These are phyloP conservation scores for Shiraia sp. DNA, from an alignment of 2,329 filamentous ascomycete species.

Conservation along the genomic window DNA sequence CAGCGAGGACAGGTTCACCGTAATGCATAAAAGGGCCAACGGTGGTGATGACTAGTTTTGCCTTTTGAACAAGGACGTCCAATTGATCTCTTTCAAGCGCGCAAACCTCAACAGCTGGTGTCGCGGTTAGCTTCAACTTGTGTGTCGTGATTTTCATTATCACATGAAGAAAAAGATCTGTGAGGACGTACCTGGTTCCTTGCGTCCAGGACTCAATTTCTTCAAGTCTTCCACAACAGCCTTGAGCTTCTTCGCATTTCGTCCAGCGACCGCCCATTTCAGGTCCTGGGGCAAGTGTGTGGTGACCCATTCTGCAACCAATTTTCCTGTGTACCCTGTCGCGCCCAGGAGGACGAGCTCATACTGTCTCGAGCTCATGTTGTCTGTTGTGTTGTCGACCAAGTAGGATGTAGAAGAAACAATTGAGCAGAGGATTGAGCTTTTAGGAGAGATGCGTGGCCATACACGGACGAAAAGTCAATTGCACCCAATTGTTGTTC, in stretches of 20 bases:
- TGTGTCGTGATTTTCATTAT: neutral
- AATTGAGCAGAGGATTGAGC: constrained; percentile 7
- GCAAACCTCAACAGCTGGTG: constrained; percentile 45
- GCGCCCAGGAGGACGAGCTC: constrained; percentile 70
- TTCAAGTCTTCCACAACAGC: constrained; percentile 69
- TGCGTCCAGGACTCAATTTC: constrained; percentile 68
- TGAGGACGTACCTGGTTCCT: constrained; percentile 64
- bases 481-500: constrained; percentile 11
- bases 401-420: constrained; percentile 2
- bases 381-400: constrained; percentile 24
- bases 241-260: constrained; percentile 76
- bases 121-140: constrained; percentile 1
- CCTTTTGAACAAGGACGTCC: constrained; percentile 56
- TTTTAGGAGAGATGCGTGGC: constrained; percentile 10
- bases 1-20: constrained; percentile 66
- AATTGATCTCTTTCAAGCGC: constrained; percentile 56
- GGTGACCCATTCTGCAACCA: constrained; percentile 75
- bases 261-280: constrained; percentile 86
- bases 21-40: constrained; percentile 67
- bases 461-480: constrained; percentile 11
- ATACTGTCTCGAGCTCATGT: constrained; percentile 54
- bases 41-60: constrained; percentile 62
- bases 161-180: constrained; percentile 1
- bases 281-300: constrained; percentile 72
- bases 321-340: constrained; percentile 81